Base-by-base conservation (phyloP, 2,329 filamentous ascomycete species). In the Hypoxylon sp. region DNA sequence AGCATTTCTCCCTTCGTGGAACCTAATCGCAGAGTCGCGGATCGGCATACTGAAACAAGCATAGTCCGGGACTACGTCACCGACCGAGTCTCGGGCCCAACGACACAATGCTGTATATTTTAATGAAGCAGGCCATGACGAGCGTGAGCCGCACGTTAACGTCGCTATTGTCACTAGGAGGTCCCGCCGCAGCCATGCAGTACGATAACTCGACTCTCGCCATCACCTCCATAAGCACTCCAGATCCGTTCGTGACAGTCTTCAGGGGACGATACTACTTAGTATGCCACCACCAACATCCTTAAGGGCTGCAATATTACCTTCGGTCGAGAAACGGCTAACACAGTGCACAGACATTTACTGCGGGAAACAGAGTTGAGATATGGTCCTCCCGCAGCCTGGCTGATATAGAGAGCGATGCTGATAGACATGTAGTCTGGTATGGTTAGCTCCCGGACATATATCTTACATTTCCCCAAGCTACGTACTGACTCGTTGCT, bases 141-240 rank as follows among this genome's bases (percentile, higher is more conserved):
- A 68, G 68, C 64, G 43, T 60, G 14, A 66, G 41, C 43, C 61
- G 70, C 60, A 66, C 65, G 53, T 53, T 74, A 64, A 55, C 69
- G 39, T 73, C 68, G 58, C 50, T 71, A 9, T 60, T 73, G 21
- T 66, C 61, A 8, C 32, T 72, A 12, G 63, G 61, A 50, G 57
- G 48, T 62, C 61, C 59, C 47, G 58, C 58, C 52, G 54, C 61
- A 41, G 50, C 58, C 34, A 70, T 71, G 56, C 66, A 63, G 30
- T 76, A 77, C 68, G 74, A 77, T 56, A 69, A 75, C 58, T 68
- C 74, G 7, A 74, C 68, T 46, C 61, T 75, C n/a, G 76, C 74
- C 2, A 69, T 77, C 50, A 77, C 76, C n/a, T 71, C 71, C 3
- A 37, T 67, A 29, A 67, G 74, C 34, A 74, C 76, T 16, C 76